Evolutionary conservation across 2,329 filamentous ascomycete genomes (phyloP).

Genomic region (Sporothrix pallida): DNA sequence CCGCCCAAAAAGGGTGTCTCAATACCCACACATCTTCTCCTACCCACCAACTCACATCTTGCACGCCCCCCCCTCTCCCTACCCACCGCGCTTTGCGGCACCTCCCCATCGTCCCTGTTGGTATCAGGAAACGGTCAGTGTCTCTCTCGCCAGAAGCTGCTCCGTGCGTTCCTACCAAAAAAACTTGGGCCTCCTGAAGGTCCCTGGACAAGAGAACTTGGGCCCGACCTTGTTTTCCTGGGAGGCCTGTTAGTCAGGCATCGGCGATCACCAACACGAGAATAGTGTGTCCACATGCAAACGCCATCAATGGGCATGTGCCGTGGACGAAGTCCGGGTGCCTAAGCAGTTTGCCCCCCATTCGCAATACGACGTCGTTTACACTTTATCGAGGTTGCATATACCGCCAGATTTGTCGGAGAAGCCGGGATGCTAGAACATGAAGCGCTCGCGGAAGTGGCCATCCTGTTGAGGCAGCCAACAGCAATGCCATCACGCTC

Average conservation of each 20-base stretch:
- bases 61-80: background rate
- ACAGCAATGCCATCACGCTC: background rate
- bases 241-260: background rate
- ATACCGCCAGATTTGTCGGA: no score
- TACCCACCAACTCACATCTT: background rate
- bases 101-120: background rate
- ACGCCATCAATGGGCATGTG: conserved; percentile 11
- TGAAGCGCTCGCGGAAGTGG: background rate
- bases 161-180: no score
- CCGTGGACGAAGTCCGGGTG: conserved; percentile 7
- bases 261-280: background rate
- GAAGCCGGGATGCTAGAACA: background rate
- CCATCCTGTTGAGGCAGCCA: background rate
- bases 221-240: background rate
- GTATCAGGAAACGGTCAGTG: background rate
- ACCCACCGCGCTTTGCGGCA: background rate
- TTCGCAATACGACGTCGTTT: background rate
- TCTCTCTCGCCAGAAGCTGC: background rate
- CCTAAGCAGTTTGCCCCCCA: background rate
- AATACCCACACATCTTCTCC: background rate
- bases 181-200: background rate
- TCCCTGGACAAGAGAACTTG: background rate
- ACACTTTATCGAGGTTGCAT: background rate
- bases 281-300: background rate
- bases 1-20: background rate